Conservation (phyloP, 78 protist species). For the Planoprotostelium fungivorum region DNA sequence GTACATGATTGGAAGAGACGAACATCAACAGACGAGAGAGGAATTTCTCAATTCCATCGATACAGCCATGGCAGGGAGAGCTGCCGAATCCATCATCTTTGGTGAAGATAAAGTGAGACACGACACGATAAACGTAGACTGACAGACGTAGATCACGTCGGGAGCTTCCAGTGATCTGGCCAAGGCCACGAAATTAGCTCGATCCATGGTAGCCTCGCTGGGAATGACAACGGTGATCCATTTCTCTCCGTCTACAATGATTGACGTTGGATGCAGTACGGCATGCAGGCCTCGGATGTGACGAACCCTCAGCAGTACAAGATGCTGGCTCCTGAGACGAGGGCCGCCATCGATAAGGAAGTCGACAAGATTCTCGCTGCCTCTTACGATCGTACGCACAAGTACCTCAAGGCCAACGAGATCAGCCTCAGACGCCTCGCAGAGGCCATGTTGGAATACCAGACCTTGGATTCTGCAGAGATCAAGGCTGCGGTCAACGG, state of each 20-base stretch:
- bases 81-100: constrained; percentile 84
- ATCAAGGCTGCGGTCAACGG: constrained; percentile 7
- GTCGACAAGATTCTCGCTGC: constrained; percentile 1
- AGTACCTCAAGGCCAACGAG: constrained; percentile 30
- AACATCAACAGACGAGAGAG: constrained; percentile 18
- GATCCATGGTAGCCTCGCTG: constrained; percentile 61
- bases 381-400: constrained; percentile 43
- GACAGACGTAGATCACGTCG: too few species aligned
- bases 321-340: constrained; percentile 54
- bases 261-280: constrained; percentile 40
- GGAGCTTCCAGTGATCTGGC: constrained; percentile 49
- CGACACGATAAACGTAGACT: too few species aligned
- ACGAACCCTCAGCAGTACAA: constrained; percentile 16
- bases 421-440: constrained; percentile 66
- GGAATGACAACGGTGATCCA: too few species aligned
- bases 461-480: constrained; percentile 66
- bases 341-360: constrained; percentile 10
- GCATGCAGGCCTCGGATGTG: constrained; percentile 39
- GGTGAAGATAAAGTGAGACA: constrained; percentile 74
- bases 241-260: too few species aligned
- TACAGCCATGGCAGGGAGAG: constrained; percentile 90
- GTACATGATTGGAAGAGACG: constrained; percentile 66
- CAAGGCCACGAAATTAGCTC: constrained; percentile 36
- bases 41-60: constrained; percentile 72
- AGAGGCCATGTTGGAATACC: constrained; percentile 64